Evolutionary conservation across 805 yeast genomes (phyloP), one percentile per base, ranked within the genome.

Genomic region (Saccharomycopsis sp.): DNA sequence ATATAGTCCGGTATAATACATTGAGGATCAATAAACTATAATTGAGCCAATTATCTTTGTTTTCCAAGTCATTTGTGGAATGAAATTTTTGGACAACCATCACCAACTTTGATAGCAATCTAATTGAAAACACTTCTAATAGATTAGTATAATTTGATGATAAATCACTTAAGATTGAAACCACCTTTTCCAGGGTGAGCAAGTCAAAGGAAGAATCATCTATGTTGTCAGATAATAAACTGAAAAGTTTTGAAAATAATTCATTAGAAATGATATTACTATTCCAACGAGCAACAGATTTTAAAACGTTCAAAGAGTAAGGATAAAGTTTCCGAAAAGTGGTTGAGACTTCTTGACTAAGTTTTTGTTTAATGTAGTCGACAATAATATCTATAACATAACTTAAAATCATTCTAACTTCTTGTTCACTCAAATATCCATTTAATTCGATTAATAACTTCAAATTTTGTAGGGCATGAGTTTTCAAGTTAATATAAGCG

Each of bases 401-500:
- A 48, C 74, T 83, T 26, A 79, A 72, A 5, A 83, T 62, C 39
- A 83, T 59, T 21, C 74, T 70, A 21, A 73, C 56, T 49, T 86
- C 95, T 39, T 72, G 71, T 3, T 51, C 47, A 13, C 58, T 57
- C 36, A 86, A 58, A 48, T 73, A 77, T 1, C 59, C 61, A 2
- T 60, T 56, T 49, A 82, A 60, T 23, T 64, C 60, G 6, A 77
- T 62, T 32, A 85, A 52, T 37, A 74, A 72, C 1, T 76, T 66
- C 37, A 86, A 65, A 34, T 81, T 83, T 40, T 73, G 73, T 21
- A 82, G 62, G 1, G 92, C 72, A 31, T 79, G 61, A 21, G 80
- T 67, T 51, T 86, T 69, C 42, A 86, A 64, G 1, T 87, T 73
- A 9, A 76, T 77, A 51, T 84, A 95, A 23, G 73, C 60, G 26